Evolutionary conservation across 352 stramenopile genomes (phyloP), one percentile per base, ranked within the genome.

Genomic region (Globisporangium recalcitrans): DNA sequence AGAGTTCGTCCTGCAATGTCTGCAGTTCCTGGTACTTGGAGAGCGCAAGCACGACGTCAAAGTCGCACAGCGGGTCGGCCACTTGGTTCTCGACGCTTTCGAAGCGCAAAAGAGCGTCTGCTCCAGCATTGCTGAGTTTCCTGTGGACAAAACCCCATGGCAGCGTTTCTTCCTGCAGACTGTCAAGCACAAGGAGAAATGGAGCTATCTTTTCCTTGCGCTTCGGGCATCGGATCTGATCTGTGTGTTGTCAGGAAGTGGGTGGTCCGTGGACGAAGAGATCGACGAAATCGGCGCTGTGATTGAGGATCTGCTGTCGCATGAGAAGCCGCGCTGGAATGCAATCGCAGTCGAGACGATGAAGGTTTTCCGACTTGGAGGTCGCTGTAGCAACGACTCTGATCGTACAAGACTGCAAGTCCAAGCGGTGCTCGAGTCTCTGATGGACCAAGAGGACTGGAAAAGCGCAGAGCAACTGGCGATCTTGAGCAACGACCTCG

Each of bases 41-140:
- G 58, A 58, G 5, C 26, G 16, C 52, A 46, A 68, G 4, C 51
- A 71, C 21, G 58, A 70, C 16, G 64, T 66, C 0, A 88, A 83
- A 54, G 57, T 71, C 14, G 52, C 71, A 10, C 75, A 84, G 52
- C 73, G 79, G 5, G 76, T 88, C 21, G 77, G 77, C 0, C 82
- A 91, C 26, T 57, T 91, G 49, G 14, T 89, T n/a, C 53, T 91
- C 21, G 79, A 91, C 36, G 73, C 76, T 4, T 73, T 83, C 47
- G 71, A 83, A 58, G 60, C 47, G 4, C 58, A 22, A 19, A 54
- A 42, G 31, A 42, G n/a, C 32, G 46, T 63, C 38, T 54, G 53
- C n/a, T 38, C 16, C 5, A 31, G 24, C 6, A 31, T 54, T 4
- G 14, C 26, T 42, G 54, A 36, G 52, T 52, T 27, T 52, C 38